Evolutionary conservation across 768 basidiomycete genomes (phyloP), one percentile per base, ranked within the genome.

Genomic region (Russula emetica): DNA sequence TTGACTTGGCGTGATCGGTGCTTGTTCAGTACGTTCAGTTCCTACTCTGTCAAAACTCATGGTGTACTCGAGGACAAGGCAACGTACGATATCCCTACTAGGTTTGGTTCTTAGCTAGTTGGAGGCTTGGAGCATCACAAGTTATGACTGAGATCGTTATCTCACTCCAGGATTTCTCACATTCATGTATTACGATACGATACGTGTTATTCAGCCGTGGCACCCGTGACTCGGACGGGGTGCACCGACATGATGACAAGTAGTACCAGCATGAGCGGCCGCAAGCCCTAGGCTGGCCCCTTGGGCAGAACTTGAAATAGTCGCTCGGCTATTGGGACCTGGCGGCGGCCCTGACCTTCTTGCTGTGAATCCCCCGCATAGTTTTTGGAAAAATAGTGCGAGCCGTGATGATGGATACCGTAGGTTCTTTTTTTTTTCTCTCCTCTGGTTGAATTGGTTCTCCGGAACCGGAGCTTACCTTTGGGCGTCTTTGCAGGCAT

Each of bases 41-140:
- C 63, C 63, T 64, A 54, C 53, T 60, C 58, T 64, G 58, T 60
- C 63, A 60, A 64, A 59, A 55, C 63, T 64, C 63, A 58, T 60
- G 63, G 63, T 64, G 30, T 50, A 56, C 58, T 60, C 59, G 63
- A 60, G 63, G 58, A 55, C 38, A 47, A 5, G 10, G 5, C 45
- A n/a, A 47, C 11, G 45, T 47, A 44, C 44, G 44, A 44, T 53
- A 32, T 6, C 38, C 38, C 1, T 40, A 16, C 38, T 50, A 34
- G 36, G 49, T 38, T 63, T 55, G 52, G 53, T n/a, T 49, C 13
- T 58, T 42, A 54, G 26, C 44, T 50, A 56, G 38, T 28, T 60
- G 44, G 20, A 45, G 10, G 51, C 28, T 28, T 60, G 44, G 20
- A 45, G 10, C n/a, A 22, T 22, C n/a, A 47, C 57, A 51, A 26